These are phyloP conservation scores for Plectosphaerella sp. DNA, from an alignment of 2,329 filamentous ascomycete species.

Conservation along the genomic window DNA sequence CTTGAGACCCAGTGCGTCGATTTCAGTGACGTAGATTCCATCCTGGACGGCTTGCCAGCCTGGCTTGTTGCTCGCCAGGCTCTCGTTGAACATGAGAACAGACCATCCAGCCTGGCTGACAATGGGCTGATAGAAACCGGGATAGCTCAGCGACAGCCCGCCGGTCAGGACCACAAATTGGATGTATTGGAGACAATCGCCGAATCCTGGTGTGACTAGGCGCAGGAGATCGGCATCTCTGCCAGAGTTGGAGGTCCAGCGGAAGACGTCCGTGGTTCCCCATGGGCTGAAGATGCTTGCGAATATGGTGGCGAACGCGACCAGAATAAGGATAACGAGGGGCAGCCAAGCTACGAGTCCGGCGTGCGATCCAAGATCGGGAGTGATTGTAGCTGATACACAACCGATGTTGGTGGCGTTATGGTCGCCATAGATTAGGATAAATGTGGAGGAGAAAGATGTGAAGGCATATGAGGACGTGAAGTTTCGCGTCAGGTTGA, in stretches of 20 bases:
- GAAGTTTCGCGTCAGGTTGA: slow-evolving; percentile 71
- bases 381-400: slow-evolving; percentile 77
- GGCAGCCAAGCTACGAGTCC: slow-evolving; percentile 72
- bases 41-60: slow-evolving; percentile 68
- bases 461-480: slow-evolving; percentile 81
- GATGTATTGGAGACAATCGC: slow-evolving; percentile 94
- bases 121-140: slow-evolving; percentile 90
- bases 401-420: slow-evolving; percentile 67
- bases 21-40: slow-evolving; percentile 80
- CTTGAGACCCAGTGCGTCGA: slow-evolving; percentile 69
- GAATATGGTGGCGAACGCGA: slow-evolving; percentile 76
- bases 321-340: slow-evolving; percentile 70
- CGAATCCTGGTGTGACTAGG: slow-evolving; percentile 91
- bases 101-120: slow-evolving; percentile 89
- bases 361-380: slow-evolving; percentile 69
- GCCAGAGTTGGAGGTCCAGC: slow-evolving; percentile 97
- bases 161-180: slow-evolving; percentile 89
- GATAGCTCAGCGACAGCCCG: slow-evolving; percentile 81
- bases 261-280: slow-evolving; percentile 86
- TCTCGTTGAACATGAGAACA: slow-evolving; percentile 86
- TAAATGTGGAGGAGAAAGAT: slow-evolving; percentile 70
- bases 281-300: slow-evolving; percentile 89
- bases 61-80: slow-evolving; percentile 67
- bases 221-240: slow-evolving; percentile 87
- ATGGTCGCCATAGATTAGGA: slow-evolving; percentile 70